These are phyloP conservation scores for Gardenia jasminoides DNA, from an alignment of 257 asterid genomes.

Conservation along the genomic window DNA sequence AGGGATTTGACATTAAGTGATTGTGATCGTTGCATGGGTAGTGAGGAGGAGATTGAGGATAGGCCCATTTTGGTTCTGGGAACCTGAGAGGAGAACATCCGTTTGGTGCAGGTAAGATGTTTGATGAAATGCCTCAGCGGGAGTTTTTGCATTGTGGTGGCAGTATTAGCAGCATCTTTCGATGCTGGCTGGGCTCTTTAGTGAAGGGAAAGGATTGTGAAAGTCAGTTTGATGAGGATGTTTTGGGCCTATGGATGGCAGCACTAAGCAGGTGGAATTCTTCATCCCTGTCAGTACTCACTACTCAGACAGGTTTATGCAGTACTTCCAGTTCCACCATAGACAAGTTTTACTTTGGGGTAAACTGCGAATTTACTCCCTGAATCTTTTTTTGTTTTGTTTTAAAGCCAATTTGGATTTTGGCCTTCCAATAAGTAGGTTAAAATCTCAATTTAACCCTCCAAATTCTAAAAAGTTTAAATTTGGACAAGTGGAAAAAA, in stretches of 20 bases:
- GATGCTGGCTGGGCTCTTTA: not conserved
- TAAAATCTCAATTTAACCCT: too few relatives aligned
- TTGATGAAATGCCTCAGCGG: constrained; percentile 24
- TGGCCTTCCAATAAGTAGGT: too few relatives aligned
- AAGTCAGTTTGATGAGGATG: not conserved
- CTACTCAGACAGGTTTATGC: not conserved
- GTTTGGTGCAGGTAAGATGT: not conserved
- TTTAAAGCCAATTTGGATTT: too few relatives aligned
- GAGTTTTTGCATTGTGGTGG: constrained; percentile 13
- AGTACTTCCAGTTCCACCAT: too few relatives aligned
- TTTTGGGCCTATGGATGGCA: too few relatives aligned
- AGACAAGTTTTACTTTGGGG: too few relatives aligned
- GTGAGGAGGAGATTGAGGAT: constrained; percentile 11
- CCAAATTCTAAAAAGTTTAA: too few relatives aligned
- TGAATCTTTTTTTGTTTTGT: too few relatives aligned
- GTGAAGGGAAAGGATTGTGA: too few relatives aligned
- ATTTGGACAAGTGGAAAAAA: too few relatives aligned
- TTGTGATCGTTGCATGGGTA: constrained; percentile 21
- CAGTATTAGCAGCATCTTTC: not conserved
- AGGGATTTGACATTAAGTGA: constrained; percentile 26
- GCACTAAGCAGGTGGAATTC: not conserved
- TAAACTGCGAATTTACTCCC: too few relatives aligned
- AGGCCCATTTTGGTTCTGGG: constrained; percentile 3
- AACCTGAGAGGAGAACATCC: not conserved
- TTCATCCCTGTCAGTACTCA: not conserved